Evolutionary conservation across 805 yeast species (phyloP).

Genomic region (Candida coleopterorum): DNA sequence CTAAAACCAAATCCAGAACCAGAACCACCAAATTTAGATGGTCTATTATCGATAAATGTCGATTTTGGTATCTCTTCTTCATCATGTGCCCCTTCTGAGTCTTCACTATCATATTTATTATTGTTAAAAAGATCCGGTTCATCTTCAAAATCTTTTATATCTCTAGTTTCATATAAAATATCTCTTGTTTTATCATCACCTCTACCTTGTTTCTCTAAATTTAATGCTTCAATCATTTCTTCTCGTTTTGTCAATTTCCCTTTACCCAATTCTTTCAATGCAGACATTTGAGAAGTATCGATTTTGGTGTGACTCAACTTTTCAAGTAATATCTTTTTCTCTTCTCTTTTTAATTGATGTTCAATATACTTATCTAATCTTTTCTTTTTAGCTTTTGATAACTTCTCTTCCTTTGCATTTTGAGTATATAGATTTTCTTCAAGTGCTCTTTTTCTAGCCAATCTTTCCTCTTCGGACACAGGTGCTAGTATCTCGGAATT

Average conservation of each 20-base stretch:
- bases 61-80: slow-evolving; percentile 17
- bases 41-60: slow-evolving; percentile 67
- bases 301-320: slow-evolving; percentile 65
- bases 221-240: slow-evolving; percentile 68
- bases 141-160: slow-evolving; percentile 49
- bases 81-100: slow-evolving; percentile 17
- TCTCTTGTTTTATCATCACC: slow-evolving; percentile 57
- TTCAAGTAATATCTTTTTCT: slow-evolving; percentile 69
- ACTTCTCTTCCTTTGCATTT: slow-evolving; percentile 54
- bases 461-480: slow-evolving; percentile 57
- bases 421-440: slow-evolving; percentile 55
- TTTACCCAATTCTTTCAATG: slow-evolving; percentile 75
- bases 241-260: slow-evolving; percentile 67
- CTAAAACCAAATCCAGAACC: slow-evolving; percentile 71
- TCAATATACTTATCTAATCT: slow-evolving; percentile 89
- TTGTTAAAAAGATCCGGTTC: slow-evolving; percentile 15
- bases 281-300: slow-evolving; percentile 64
- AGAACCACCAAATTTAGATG: slow-evolving; percentile 51
- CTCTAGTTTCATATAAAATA: slow-evolving; percentile 66
- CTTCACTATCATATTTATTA: slow-evolving; percentile 17
- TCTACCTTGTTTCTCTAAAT: slow-evolving; percentile 67
- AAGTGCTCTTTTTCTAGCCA: slow-evolving; percentile 59
- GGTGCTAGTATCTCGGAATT: slow-evolving; percentile 64
- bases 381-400: slow-evolving; percentile 66
- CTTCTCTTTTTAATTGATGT: slow-evolving; percentile 84